Percentiles rank a stretch among this genome's conserved stretches.
Conservation (phyloP, 1,284 basidiomycete species). For the Ceratobasidium sp. region DNA sequence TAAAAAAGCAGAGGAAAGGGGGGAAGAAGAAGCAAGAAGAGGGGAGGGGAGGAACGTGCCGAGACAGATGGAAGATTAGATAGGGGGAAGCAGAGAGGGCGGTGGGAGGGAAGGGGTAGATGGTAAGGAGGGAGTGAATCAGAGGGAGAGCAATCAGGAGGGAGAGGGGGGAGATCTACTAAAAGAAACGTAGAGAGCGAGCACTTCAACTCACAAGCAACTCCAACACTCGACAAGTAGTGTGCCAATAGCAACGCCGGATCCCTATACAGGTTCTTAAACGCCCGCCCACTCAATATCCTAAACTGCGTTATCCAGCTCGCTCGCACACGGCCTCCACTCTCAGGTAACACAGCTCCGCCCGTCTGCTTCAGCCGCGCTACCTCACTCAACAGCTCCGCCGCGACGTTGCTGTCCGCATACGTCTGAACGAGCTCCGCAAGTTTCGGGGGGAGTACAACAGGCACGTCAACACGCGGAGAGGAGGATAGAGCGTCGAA, state of each 20-base stretch:
- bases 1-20: background rate
- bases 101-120: too few relatives aligned
- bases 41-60: slow-evolving; percentile 43
- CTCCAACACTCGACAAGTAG: slow-evolving; percentile 83
- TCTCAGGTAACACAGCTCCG: slow-evolving; percentile 57
- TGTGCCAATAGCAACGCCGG: slow-evolving; percentile 91
- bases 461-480: slow-evolving; percentile 54
- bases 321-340: slow-evolving; percentile 81
- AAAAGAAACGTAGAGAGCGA: background rate
- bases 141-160: too few relatives aligned
- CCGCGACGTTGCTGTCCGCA: slow-evolving; percentile 72
- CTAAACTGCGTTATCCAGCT: slow-evolving; percentile 89
- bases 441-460: slow-evolving; percentile 69
- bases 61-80: slow-evolving; percentile 68
- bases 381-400: slow-evolving; percentile 72
- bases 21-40: slow-evolving; percentile 44
- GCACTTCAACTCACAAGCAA: slow-evolving; percentile 72
- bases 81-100: too few relatives aligned
- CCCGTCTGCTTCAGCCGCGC: slow-evolving; percentile 55
- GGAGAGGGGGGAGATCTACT: background rate
- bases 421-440: slow-evolving; percentile 80
- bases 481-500: slow-evolving; percentile 71
- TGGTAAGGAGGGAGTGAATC: too few relatives aligned
- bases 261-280: slow-evolving; percentile 97
- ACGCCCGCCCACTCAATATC: slow-evolving; percentile 94